A percentile compares a stretch with the other conserved stretches of the same genome.
These are phyloP conservation scores for Venturia pyrina DNA, from an alignment of 2,329 filamentous ascomycete genomes.

Conservation along the genomic window DNA sequence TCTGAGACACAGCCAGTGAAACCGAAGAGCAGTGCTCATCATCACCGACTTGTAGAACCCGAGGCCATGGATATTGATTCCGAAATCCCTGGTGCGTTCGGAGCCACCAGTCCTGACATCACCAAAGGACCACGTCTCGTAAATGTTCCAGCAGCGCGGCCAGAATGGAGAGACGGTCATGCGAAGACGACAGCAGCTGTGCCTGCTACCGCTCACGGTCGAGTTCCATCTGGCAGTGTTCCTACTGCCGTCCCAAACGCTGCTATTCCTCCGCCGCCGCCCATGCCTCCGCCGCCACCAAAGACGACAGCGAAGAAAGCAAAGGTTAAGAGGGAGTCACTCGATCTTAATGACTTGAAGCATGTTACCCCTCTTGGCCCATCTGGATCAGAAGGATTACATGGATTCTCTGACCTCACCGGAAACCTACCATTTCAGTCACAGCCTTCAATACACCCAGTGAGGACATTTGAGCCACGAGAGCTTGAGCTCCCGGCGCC, in stretches of 20 bases:
- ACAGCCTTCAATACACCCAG: slow-evolving; percentile 18
- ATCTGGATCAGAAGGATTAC: slow-evolving; percentile 26
- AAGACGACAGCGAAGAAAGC: slow-evolving; percentile 4
- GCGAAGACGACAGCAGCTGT: not conserved
- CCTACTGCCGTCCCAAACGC: slow-evolving; percentile 8
- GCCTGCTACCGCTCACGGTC: not conserved
- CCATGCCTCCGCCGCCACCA: slow-evolving; percentile 8
- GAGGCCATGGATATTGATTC: slow-evolving; percentile 13
- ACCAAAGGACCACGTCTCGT: slow-evolving; percentile 6
- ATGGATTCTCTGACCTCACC: slow-evolving; percentile 32
- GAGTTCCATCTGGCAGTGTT: not conserved
- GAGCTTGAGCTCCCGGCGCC: slow-evolving; percentile 36
- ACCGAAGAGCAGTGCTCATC: not conserved
- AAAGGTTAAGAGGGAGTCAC: not conserved
- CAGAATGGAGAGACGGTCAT: slow-evolving; percentile 9
- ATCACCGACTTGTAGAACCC: not conserved
- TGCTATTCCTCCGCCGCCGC: not conserved
- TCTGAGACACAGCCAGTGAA: not conserved
- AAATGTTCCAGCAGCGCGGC: not conserved
- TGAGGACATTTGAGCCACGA: not conserved
- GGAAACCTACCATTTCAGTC: slow-evolving; percentile 50
- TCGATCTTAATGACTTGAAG: slow-evolving; percentile 37
- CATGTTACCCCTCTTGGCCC: slow-evolving; percentile 40
- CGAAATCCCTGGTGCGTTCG: not conserved
- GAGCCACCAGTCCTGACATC: not conserved